Evolutionary conservation across 495 filamentous ascomycete genomes (phyloP), one percentile per base, ranked within the genome.

Genomic region (Ramalina peruviana): DNA sequence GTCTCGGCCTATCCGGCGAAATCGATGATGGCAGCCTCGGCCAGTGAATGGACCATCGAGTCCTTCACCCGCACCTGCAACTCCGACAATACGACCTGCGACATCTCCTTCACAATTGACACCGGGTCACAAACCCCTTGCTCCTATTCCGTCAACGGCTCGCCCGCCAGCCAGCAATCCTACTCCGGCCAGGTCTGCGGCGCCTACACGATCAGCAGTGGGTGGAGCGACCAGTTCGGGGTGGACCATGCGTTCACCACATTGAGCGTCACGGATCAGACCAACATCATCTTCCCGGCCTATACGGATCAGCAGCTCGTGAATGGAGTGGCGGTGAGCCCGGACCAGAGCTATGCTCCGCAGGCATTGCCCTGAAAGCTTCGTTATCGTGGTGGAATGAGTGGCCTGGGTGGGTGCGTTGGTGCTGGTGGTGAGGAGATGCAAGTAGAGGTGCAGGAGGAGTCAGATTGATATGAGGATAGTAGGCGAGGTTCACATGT

Each of bases 141-240:
- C 56, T 55, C 53, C 37, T 75, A 67, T 59, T 66, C 63, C 52
- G 69, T 76, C 42, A 62, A 57, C 13, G 66, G 59, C 43, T 40
- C 55, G 7, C 60, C 59, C 23, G 73, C 73, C 46, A 69, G 62
- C 60, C 59, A 60, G 19, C 54, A 66, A 19, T 59, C 62, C 43
- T 69, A 67, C 41, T 63, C 58, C 25, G 64, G 65, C 20, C 50
- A 60, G 52, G 55, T 21, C 33, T 77, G 73, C 60, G 74, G 72
- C 27, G 58, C 54, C 40, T 78, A 62, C 62, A 74, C 67, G 50
- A 53, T 79, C 48, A 76, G 65, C 41, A 71, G 70, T 15, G 64
- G 62, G 58, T 79, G 74, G 75, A 76, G 72, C 62, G 73, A 71
- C 52, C 67, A 73, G 52, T 79, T 77, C 48, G 74, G 73, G 52